Conservation (phyloP, 2,329 filamentous ascomycete species). For the Cladosporium oxysporum region DNA sequence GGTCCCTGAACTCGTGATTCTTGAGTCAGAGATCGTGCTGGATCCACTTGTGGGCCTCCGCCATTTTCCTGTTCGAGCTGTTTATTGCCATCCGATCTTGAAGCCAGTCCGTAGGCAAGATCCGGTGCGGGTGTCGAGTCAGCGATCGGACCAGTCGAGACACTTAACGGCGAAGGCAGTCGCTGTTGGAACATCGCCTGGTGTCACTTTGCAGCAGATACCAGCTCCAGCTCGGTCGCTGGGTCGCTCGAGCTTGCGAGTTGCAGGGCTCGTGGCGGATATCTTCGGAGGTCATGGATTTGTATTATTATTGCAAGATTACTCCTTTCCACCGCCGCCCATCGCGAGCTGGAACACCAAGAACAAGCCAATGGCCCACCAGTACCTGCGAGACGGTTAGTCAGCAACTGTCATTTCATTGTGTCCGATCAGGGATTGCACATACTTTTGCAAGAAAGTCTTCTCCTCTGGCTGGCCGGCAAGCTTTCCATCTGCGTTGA, state of each 20-base stretch:
- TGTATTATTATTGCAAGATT: not conserved
- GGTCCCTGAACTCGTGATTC: not conserved
- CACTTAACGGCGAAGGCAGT: not conserved
- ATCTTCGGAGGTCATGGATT: not conserved
- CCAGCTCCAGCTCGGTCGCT: not conserved
- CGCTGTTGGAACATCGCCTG: not conserved
- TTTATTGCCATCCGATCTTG: not conserved
- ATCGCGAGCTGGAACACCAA: constrained; percentile 49
- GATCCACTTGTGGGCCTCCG: not conserved
- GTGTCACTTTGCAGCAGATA: not conserved
- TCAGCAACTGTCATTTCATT: constrained; percentile 23
- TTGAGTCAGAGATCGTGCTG: not conserved
- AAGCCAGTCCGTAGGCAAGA: no score
- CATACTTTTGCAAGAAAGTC: constrained; percentile 54
- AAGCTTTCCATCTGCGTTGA: constrained; percentile 58
- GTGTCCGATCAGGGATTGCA: constrained; percentile 13
- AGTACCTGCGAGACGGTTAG: constrained; percentile 43
- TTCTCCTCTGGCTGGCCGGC: constrained; percentile 50
- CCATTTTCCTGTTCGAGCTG: not conserved
- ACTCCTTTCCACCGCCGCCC: constrained; percentile 35
- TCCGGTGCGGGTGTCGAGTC: not conserved
- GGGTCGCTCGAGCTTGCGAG: not conserved
- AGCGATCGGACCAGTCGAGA: not conserved
- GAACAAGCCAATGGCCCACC: constrained; percentile 53
- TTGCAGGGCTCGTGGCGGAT: not conserved